Evolutionary conservation across 2,329 filamentous ascomycete species (phyloP).

Genomic region (Aspergillus alliaceus): DNA sequence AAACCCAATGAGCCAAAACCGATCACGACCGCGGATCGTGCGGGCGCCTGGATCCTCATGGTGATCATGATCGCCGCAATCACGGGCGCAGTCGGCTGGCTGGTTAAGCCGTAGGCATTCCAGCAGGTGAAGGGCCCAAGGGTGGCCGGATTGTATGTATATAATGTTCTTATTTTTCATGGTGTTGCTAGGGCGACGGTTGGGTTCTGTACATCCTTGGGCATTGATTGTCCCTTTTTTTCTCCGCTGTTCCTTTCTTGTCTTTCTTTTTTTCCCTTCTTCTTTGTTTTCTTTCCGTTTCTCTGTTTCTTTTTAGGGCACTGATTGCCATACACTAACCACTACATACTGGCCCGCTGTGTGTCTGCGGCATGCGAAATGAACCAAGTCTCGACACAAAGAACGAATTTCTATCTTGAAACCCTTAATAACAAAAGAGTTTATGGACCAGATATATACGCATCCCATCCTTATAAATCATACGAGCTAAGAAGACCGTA

Average conservation of each 20-base stretch:
- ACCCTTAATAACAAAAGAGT: not conserved
- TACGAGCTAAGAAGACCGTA: not conserved
- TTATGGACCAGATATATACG: not conserved
- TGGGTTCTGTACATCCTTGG: not conserved
- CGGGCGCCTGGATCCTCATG: constrained; percentile 34
- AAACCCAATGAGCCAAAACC: constrained; percentile 1
- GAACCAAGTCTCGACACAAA: not conserved
- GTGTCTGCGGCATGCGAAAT: not conserved
- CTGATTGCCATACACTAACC: not conserved
- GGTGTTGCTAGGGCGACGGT: not conserved
- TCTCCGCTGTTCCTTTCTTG: too few relatives aligned
- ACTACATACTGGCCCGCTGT: not conserved
- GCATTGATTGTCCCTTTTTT: constrained; percentile 1
- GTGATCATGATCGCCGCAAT: constrained; percentile 18
- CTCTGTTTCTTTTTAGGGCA: too few relatives aligned
- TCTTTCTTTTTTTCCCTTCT: not conserved
- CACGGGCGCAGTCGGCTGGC: constrained; percentile 2
- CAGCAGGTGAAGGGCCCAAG: not conserved
- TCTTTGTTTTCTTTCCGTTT: not conserved
- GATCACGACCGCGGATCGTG: constrained; percentile 26
- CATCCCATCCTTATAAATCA: not conserved
- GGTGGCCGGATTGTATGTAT: not conserved
- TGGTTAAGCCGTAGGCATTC: constrained; percentile 2
- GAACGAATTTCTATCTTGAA: not conserved
- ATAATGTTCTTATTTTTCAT: not conserved